Percentiles rank a stretch among this genome's conserved stretches.
Conservation (phyloP, 352 stramenopile species). For the Peronospora tabacina region DNA sequence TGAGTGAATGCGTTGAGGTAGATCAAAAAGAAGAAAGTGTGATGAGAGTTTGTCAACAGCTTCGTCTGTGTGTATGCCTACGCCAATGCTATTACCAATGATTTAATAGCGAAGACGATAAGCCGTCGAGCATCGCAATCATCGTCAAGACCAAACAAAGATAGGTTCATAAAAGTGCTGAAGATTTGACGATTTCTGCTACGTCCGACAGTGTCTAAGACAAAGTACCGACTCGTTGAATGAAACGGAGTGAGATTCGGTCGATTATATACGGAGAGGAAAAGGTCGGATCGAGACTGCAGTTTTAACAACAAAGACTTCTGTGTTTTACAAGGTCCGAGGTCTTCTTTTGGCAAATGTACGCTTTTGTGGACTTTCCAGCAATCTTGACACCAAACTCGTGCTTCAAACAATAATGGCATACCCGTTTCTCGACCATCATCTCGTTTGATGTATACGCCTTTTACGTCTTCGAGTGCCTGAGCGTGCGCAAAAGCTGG, state of each 20-base stretch:
- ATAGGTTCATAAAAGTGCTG: too few species aligned
- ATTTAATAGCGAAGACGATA: too few species aligned
- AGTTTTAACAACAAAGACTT: slow-evolving; percentile 28
- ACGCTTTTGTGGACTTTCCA: slow-evolving; percentile 55
- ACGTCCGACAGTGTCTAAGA: slow-evolving; percentile 2
- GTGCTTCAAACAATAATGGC: slow-evolving; percentile 57
- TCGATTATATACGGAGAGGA: too few species aligned
- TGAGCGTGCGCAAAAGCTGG: slow-evolving; percentile 58
- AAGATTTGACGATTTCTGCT: too few species aligned
- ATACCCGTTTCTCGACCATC: slow-evolving; percentile 61
- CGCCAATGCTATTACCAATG: too few species aligned
- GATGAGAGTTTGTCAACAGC: too few species aligned
- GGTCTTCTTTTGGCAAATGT: slow-evolving; percentile 48
- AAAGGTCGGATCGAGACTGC: slow-evolving; percentile 1
- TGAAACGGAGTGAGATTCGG: slow-evolving; percentile 7
- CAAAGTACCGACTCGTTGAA: slow-evolving; percentile 7
- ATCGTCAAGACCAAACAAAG: too few species aligned
- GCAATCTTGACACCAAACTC: slow-evolving; percentile 51
- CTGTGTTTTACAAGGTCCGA: slow-evolving; percentile 37
- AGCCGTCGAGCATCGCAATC: too few species aligned
- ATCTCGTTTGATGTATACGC: slow-evolving; percentile 36
- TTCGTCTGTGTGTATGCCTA: too few species aligned
- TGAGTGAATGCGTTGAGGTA: too few species aligned
- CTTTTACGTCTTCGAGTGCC: slow-evolving; percentile 27
- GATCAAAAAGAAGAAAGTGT: too few species aligned